Base-by-base conservation (phyloP, 1,284 basidiomycete species). In the Dichomitus squalens region DNA sequence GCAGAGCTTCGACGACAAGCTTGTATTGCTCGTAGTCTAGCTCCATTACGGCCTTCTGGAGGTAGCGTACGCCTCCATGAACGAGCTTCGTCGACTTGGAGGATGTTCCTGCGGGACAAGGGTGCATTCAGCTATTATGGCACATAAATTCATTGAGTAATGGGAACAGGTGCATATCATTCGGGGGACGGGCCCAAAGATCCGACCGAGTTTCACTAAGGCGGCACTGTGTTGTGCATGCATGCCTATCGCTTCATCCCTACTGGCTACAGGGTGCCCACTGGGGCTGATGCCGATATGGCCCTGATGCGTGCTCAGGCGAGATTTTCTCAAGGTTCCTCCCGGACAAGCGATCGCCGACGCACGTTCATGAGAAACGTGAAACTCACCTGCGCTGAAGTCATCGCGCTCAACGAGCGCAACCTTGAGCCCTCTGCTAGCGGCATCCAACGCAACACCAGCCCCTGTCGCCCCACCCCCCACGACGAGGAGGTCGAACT, bases 71-170 rank as follows among this genome's bases (percentile, higher is more conserved):
- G 57, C 96, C 96, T 27, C 96, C 96, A 76, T 99, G 96, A 1
- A 98, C 95, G 50, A 99, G 88, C 74, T 99, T 98, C 9, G 96
- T 98, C 8, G 92, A 95, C 73, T 99, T 99, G 27, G 95, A 97
- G 3, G 94, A 97, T 0, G 96, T 98, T 16, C 95, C 92, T 92
- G 47, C 8, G 16, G 25, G 23, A 29, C n/a, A n/a, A 18, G 29
- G 58, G 7, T 49, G 35, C 16, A 43, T 11, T 33, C 5, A 18
- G 34, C 18, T 9, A 3, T 38, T 16, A 2, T 27, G 4, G 2
- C 23, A 1, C 16, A 21, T 1, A 14, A 38, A 40, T 14, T 14
- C 4, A 44, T n/a, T n/a, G n/a, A n/a, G n/a, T n/a, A n/a, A n/a
- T 12, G 7, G 5, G 35, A 11, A 16, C 35, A 36, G 4, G 12